Base-by-base conservation (phyloP, 1,284 basidiomycete genomes). In the Blastosporella zonata region DNA sequence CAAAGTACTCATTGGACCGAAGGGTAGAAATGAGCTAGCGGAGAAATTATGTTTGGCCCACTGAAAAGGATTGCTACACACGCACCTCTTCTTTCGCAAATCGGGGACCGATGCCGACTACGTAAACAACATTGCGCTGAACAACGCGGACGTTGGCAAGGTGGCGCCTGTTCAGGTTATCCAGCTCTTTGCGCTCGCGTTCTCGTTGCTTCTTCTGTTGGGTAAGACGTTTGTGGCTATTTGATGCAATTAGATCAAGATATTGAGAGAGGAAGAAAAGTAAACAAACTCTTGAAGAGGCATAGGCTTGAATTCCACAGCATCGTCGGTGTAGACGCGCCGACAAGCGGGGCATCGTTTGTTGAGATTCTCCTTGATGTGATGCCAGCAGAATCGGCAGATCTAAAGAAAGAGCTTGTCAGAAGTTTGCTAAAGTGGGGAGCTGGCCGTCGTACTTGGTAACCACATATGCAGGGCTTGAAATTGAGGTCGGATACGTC, bases 401-500 rank as follows among this genome's bases (percentile, higher is more conserved):
- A 99, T 95, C 94, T 98, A 59, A 25, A 27, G 7, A 34, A 53
- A 53, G 17, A n/a, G 40, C 23, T 45, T n/a, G n/a, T 55, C 47
- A 58, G 55, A 40, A 22, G 22, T 28, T 21, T 10, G 34, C 20
- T 41, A 38, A 55, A 44, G 56, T 46, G 54, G 54, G 48, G 28
- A 54, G 42, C 43, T 46, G 18, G 7, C 25, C 33, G n/a, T 25
- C 73, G 62, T 66, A 91, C 95, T 79, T 97, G 95, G 72, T 99
- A 97, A 58, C 97, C 97, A 71, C 97, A 99, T 47, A 95, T 86
- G 70, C 97, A 99, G 15, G 97, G 97, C 75, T 96, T 97, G 77
- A 99, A 99, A 77, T 97, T 97, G 66, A 97, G 83, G 78, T 99
- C 97, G 35, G 94, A 95, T 56, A 99, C 83, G 71, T 99, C 97